phyloP scores from a whole-genome alignment of 2,329 filamentous ascomycete species.

The Ophiostoma angusticollis region DNA sequence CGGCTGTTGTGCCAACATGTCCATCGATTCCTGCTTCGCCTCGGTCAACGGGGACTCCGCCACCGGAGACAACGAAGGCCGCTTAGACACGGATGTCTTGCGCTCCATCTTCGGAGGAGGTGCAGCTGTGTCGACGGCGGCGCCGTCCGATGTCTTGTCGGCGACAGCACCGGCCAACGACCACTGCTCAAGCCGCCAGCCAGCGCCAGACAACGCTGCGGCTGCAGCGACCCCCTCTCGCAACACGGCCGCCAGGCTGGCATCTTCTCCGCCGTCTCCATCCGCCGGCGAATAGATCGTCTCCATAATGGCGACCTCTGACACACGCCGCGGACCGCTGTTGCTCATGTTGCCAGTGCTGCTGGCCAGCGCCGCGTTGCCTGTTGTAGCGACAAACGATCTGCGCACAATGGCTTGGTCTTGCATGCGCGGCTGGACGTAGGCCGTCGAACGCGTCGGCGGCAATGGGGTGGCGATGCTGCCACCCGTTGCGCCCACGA shows the following conservation, averaged over 20 bases:
- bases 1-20: no score
- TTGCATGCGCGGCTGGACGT: not conserved
- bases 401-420: slow-evolving; percentile 3
- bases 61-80: not conserved
- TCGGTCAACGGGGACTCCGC: no score
- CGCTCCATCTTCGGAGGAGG: no score
- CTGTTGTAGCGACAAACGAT: slow-evolving; percentile 2
- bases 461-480: no score
- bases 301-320: slow-evolving; percentile 1
- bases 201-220: not conserved
- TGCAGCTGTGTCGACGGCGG: no score
- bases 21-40: not conserved
- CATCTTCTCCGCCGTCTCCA: not conserved
- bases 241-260: not conserved
- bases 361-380: no score
- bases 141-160: not conserved
- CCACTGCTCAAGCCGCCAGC: no score
- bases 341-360: not conserved
- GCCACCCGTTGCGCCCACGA: no score
- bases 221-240: not conserved
- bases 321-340: not conserved
- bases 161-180: slow-evolving; percentile 2
- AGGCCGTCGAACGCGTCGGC: slow-evolving; percentile 1
- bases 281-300: slow-evolving; percentile 2
- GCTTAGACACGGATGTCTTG: not conserved